A percentile compares a stretch with the other conserved stretches of the same genome.
Conservation (phyloP, 257 asterid genomes). For the Fraxinus americana region DNA sequence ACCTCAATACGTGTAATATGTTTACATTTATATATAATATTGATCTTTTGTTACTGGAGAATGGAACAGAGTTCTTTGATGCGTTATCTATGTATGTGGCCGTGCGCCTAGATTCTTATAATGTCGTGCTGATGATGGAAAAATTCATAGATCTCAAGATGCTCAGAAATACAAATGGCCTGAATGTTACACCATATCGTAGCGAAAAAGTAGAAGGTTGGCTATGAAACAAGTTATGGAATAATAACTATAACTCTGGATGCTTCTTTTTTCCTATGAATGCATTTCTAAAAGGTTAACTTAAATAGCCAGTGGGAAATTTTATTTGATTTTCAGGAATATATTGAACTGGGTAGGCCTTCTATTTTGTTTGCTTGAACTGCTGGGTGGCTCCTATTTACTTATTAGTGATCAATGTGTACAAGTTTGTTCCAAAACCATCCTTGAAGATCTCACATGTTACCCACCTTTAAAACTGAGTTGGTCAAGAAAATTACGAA, state of each 20-base stretch:
- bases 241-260: background rate
- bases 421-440: background rate
- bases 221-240: background rate
- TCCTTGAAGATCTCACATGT: background rate
- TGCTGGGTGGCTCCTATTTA: background rate
- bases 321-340: background rate
- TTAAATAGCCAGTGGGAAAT: background rate
- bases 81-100: background rate
- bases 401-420: background rate
- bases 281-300: background rate
- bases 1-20: background rate
- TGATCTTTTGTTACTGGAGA: background rate
- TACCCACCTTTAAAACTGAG: background rate
- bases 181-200: background rate
- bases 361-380: background rate
- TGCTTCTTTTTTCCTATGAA: background rate
- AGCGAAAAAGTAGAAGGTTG: background rate
- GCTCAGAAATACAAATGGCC: background rate
- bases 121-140: background rate
- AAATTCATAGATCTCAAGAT: background rate
- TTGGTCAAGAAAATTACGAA: background rate
- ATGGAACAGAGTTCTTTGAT: background rate
- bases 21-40: background rate
- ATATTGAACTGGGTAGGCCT: background rate
- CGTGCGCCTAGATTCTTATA: background rate